phyloP scores from a whole-genome alignment of 805 yeast genomes.

The Torulaspora franciscae region DNA sequence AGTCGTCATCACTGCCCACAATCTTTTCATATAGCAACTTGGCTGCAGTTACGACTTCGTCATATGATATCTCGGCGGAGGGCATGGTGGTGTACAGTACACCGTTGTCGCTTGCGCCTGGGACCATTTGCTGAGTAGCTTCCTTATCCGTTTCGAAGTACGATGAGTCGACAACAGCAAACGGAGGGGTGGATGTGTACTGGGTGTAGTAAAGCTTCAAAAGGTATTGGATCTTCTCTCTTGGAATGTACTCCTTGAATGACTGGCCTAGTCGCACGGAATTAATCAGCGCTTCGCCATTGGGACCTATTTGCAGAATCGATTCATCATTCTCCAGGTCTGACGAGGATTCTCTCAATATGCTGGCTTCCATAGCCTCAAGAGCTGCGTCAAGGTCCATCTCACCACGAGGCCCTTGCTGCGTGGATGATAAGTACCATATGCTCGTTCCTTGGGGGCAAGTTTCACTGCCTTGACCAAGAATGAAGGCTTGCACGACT shows the following conservation, averaged over 20 bases:
- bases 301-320: conserved; percentile 48
- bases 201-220: conserved; percentile 61
- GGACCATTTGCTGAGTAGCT: conserved; percentile 26
- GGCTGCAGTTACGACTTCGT: conserved; percentile 82
- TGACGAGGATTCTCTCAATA: conserved; percentile 68
- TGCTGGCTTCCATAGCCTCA: conserved; percentile 69
- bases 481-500: conserved; percentile 81
- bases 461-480: conserved; percentile 82
- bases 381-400: conserved; percentile 77
- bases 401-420: conserved; percentile 63
- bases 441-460: conserved; percentile 83
- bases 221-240: conserved; percentile 58
- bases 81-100: conserved; percentile 60
- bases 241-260: conserved; percentile 78
- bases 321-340: conserved; percentile 55
- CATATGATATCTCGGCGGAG: conserved; percentile 82
- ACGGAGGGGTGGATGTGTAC: conserved; percentile 51
- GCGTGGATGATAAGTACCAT: conserved; percentile 84
- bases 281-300: conserved; percentile 66
- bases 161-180: conserved; percentile 46
- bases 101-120: conserved; percentile 45
- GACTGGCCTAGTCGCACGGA: conserved; percentile 84
- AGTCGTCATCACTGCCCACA: conserved; percentile 92
- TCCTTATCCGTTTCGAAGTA: conserved; percentile 37
- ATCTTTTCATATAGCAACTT: conserved; percentile 66